Evolutionary conservation across 805 yeast genomes (phyloP).

Genomic region (Metschnikowia borealis): DNA sequence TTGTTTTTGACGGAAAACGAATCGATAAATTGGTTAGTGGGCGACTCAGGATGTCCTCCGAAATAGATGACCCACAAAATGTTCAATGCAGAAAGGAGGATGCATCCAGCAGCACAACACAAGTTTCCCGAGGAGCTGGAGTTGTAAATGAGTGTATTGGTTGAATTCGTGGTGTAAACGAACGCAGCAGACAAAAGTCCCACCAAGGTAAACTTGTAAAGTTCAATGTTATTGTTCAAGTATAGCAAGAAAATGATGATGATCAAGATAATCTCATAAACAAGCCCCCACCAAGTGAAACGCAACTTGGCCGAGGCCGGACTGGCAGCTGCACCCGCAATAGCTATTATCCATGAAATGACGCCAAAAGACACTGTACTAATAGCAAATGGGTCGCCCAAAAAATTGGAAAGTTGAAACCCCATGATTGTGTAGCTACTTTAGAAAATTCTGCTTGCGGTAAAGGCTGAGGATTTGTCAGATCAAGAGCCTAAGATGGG

Average conservation of each 20-base stretch:
- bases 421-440: constrained; percentile 24
- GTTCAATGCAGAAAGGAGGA: constrained; percentile 76
- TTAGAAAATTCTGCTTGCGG: no score
- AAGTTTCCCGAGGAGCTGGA: constrained; percentile 57
- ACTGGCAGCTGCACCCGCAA: constrained; percentile 72
- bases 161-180: constrained; percentile 78
- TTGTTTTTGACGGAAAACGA: constrained; percentile 62
- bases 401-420: constrained; percentile 45
- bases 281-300: constrained; percentile 96
- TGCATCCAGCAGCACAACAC: constrained; percentile 92
- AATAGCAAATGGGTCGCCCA: constrained; percentile 85
- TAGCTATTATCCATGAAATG: constrained; percentile 82
- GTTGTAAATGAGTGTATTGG: constrained; percentile 71
- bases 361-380: constrained; percentile 70
- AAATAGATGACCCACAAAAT: constrained; percentile 82
- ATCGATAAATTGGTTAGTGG: constrained; percentile 79
- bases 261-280: constrained; percentile 65
- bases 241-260: constrained; percentile 49
- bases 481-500: neutral
- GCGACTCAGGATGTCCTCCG: constrained; percentile 89
- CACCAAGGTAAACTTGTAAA: constrained; percentile 58
- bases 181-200: constrained; percentile 67
- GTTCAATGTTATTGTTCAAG: constrained; percentile 59
- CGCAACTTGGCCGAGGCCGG: constrained; percentile 53
- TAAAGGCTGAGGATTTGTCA: neutral